Conservation (phyloP, 202 grass and related monocot species). For the Cymbopogon flexuosus region DNA sequence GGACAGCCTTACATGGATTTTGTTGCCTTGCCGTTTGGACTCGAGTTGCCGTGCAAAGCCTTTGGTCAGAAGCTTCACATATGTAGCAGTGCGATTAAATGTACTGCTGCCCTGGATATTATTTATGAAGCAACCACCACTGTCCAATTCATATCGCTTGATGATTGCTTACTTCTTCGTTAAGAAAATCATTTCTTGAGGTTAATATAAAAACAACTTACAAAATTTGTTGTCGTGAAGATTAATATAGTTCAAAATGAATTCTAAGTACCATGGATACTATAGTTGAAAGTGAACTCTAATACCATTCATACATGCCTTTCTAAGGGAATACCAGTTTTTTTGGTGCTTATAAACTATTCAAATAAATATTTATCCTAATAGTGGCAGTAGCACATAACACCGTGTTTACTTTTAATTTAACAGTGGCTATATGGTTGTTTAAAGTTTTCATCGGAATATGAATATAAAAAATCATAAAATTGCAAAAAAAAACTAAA, state of each 20-base stretch:
- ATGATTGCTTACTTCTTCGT: background rate
- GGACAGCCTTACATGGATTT: constrained; percentile 34
- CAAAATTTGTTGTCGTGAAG: background rate
- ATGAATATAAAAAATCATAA: no score
- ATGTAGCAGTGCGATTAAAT: constrained; percentile 29
- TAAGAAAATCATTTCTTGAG: background rate
- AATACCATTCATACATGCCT: background rate
- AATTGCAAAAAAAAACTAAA: no score
- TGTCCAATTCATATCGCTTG: constrained; percentile 7
- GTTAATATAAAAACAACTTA: background rate
- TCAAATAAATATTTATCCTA: background rate
- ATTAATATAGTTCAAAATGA: no score
- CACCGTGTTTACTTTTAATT: background rate
- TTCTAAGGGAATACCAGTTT: background rate
- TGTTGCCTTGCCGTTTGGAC: constrained; percentile 35
- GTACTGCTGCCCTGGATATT: constrained; percentile 14
- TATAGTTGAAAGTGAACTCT: no score
- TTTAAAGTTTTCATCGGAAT: no score
- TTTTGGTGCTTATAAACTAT: background rate
- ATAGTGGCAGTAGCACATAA: background rate
- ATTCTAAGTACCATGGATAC: no score
- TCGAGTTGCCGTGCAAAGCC: constrained; percentile 19
- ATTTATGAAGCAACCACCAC: constrained; percentile 37
- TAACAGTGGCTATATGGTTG: background rate
- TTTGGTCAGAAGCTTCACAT: constrained; percentile 14